Evolutionary conservation across 352 stramenopile species (phyloP), one percentile per base, ranked within the genome.

Genomic region (Globisporangium okanoganense): DNA sequence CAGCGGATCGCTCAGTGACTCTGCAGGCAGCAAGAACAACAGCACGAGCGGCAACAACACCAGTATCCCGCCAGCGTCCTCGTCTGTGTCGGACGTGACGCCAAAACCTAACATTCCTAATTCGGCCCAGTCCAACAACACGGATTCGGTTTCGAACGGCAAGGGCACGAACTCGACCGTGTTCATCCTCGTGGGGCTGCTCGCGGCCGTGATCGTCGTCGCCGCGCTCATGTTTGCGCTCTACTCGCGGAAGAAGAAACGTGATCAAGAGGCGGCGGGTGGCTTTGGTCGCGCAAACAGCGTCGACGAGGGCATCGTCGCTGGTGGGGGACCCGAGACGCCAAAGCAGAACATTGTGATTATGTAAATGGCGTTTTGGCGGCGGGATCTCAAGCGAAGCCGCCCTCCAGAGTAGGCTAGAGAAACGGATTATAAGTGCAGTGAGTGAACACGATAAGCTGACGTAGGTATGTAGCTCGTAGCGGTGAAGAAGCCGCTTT

Each of bases 311-410:
- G 64, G 54, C 61, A 51, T 68, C 29, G 63, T 52, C 12, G 60
- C 49, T 10, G 71, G 66, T 44, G 72, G 75, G 20, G 72, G 76
- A 22, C 72, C 75, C 6, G 70, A 83, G 25, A 93, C 83, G 16
- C 83, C 83, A 38, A 93, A 91, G 73, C 66, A 74, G 47, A 85
- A 78, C 51, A 93, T 93, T 51, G 81, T 91, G 41, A 87, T 76
- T 36, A 89, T 93, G 83, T 93, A 89, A 69, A 61, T 16, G 24
- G 45, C 52, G 49, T 51, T 56, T 18, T 10, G 40, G 40, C 40
- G 16, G 40, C 18, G 40, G 18, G 14, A 8, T 3, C 18, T 5
- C 9, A 16, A 22, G 18, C 16, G 25, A 20, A 38, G 31, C 25
- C 25, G 40, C 40, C 13, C 12, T 20, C 40, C 9, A 25, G 38